Evolutionary conservation across 108 stramenopile genomes (phyloP).

Genomic region (Skeletonema tropicum): DNA sequence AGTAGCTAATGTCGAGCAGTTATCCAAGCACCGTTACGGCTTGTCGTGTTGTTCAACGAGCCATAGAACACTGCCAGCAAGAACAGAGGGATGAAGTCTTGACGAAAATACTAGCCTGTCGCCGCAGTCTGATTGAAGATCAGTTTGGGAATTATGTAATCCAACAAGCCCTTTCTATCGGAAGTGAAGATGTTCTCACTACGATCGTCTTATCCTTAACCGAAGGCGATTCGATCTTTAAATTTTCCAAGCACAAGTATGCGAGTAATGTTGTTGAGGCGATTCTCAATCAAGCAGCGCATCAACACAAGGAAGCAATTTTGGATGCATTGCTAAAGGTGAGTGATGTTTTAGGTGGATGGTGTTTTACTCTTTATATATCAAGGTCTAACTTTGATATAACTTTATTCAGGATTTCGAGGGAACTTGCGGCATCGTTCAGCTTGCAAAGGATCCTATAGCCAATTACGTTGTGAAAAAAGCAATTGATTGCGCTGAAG

Average conservation of each 20-base stretch:
- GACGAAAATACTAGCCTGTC: conserved; percentile 59
- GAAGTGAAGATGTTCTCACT: conserved; percentile 68
- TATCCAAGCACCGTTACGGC: conserved; percentile 93
- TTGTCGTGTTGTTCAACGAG: conserved; percentile 95
- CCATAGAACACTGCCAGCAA: conserved; percentile 87
- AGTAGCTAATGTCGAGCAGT: conserved; percentile 68
- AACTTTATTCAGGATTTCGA: conserved; percentile 40
- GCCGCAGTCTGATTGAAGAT: conserved; percentile 68
- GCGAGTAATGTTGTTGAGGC: conserved; percentile 97
- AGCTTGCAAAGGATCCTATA: conserved; percentile 93
- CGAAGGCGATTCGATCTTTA: conserved; percentile 65
- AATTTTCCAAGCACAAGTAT: conserved; percentile 93
- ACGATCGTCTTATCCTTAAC: conserved; percentile 72
- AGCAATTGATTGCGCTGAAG: conserved; percentile 31
- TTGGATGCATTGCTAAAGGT: conserved; percentile 75
- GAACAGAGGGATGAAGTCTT: conserved; percentile 64
- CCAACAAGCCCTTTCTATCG: conserved; percentile 85
- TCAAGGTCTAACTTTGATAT: conserved; percentile 1
- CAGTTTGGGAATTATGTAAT: conserved; percentile 93
- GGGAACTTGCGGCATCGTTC: conserved; percentile 68
- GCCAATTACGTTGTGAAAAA: conserved; percentile 94
- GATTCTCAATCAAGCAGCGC: conserved; percentile 85
- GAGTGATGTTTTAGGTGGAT: conserved; percentile 4
- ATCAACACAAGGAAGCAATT: conserved; percentile 66
- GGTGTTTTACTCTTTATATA: not conserved